Percentiles rank a stretch among this genome's conserved stretches.
Conservation (phyloP, 2,329 filamentous ascomycete genomes). For the Thielaviopsis punctulata region DNA sequence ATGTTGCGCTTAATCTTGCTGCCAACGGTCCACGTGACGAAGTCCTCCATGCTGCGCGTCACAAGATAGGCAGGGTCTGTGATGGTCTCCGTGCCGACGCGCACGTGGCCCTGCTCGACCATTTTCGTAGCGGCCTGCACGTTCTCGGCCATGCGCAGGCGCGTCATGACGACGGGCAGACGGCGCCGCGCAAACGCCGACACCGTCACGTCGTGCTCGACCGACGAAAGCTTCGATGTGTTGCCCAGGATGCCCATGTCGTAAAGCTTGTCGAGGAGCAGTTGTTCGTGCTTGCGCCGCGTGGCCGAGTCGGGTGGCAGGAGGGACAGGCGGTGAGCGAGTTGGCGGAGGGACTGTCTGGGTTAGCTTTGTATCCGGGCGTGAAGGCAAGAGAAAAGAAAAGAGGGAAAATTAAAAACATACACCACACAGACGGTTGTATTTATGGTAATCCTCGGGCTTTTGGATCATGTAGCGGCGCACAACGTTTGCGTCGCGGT, state of each 20-base stretch:
- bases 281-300: constrained; percentile 67
- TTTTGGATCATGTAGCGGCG: constrained; percentile 85
- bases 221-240: constrained; percentile 60
- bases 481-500: constrained; percentile 65
- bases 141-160: constrained; percentile 80
- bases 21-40: constrained; percentile 87
- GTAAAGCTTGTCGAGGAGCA: constrained; percentile 80
- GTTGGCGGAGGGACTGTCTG: constrained; percentile 61
- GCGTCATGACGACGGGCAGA: constrained; percentile 79
- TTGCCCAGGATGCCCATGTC: constrained; percentile 75
- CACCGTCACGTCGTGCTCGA: constrained; percentile 80
- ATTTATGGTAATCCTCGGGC: constrained; percentile 62
- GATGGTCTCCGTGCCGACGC: constrained; percentile 77
- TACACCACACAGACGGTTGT: constrained; percentile 51
- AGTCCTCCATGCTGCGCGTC: constrained; percentile 81
- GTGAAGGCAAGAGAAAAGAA: neutral
- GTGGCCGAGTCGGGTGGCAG: constrained; percentile 65
- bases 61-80: constrained; percentile 84
- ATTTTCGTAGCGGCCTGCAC: constrained; percentile 71
- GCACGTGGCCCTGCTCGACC: constrained; percentile 85
- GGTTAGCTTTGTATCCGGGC: neutral
- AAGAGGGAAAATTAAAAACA: constrained; percentile 21
- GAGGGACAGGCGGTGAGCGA: constrained; percentile 74
- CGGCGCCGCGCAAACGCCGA: constrained; percentile 71
- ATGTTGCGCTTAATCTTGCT: constrained; percentile 97